Evolutionary conservation across 768 basidiomycete species (phyloP).

Genomic region (Botryobasidium botryosum): DNA sequence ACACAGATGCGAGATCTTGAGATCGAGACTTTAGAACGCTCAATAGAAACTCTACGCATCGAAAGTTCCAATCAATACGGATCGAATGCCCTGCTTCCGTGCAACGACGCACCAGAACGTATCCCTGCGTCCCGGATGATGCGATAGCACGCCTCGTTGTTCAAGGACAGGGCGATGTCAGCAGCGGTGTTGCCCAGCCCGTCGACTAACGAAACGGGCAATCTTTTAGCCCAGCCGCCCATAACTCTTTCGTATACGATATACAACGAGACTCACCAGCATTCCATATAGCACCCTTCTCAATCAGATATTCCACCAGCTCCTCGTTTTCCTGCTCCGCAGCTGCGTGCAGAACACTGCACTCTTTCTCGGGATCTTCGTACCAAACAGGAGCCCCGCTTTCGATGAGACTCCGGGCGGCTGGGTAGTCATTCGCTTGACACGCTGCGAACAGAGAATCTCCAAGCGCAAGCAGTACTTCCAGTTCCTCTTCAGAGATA

Average conservation of each 20-base stretch:
- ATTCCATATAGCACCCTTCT: constrained; percentile 86
- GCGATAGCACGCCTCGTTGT: constrained; percentile 55
- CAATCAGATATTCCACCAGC: constrained; percentile 50
- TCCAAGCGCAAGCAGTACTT: not conserved
- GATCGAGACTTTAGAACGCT: constrained; percentile 27
- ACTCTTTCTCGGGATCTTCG: constrained; percentile 64
- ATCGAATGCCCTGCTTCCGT: no score
- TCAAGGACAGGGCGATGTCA: constrained; percentile 78
- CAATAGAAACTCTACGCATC: constrained; percentile 47
- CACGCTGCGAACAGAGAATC: not conserved
- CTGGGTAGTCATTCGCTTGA: no score
- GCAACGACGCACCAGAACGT: constrained; percentile 47
- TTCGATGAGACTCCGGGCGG: not conserved
- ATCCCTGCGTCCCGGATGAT: constrained; percentile 85
- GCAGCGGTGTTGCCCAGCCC: constrained; percentile 67
- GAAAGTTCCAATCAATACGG: no score
- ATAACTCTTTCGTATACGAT: no score
- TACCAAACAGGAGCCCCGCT: constrained; percentile 59
- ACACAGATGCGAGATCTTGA: constrained; percentile 17
- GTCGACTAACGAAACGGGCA: constrained; percentile 38
- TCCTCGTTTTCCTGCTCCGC: constrained; percentile 49
- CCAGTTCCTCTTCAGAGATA: not conserved
- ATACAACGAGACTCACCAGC: constrained; percentile 32
- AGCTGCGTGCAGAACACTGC: constrained; percentile 75
- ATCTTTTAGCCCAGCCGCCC: not conserved